These are phyloP conservation scores for Dendrobium catenatum DNA, from an alignment of 106 monocot species.

Conservation along the genomic window DNA sequence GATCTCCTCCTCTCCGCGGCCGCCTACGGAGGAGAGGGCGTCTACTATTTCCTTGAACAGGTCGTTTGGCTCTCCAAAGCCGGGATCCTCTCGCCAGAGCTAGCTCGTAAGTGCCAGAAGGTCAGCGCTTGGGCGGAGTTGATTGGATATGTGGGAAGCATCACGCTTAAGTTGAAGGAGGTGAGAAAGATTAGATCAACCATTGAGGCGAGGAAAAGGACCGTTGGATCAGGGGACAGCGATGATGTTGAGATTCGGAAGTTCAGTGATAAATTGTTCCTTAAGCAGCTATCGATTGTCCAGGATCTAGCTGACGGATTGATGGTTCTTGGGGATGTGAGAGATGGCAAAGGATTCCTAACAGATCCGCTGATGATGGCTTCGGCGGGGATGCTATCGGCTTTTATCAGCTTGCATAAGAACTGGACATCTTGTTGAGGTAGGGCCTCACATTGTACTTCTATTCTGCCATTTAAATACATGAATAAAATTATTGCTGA, in stretches of 20 bases:
- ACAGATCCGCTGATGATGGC: slow-evolving; percentile 63
- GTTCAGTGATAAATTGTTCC: slow-evolving; percentile 49
- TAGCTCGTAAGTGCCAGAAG: slow-evolving; percentile 31
- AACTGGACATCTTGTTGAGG: slow-evolving; percentile 85
- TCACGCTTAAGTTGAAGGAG: slow-evolving; percentile 55
- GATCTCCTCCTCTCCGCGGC: slow-evolving; percentile 27
- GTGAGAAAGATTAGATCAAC: slow-evolving; percentile 29
- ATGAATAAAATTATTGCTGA: too few species aligned
- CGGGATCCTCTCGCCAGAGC: slow-evolving; percentile 38
- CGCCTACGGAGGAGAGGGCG: slow-evolving; percentile 87
- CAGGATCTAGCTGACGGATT: slow-evolving; percentile 80
- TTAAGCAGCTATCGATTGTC: slow-evolving; percentile 70
- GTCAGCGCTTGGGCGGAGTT: slow-evolving; percentile 77
- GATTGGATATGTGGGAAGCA: slow-evolving; percentile 69
- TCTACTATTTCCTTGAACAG: slow-evolving; percentile 95
- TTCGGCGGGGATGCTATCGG: slow-evolving; percentile 77
- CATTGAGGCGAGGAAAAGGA: slow-evolving; percentile 12
- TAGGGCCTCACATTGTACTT: background rate
- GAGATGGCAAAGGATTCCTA: slow-evolving; percentile 50
- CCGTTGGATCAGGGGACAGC: background rate
- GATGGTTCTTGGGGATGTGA: slow-evolving; percentile 79
- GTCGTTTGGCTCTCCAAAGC: slow-evolving; percentile 84
- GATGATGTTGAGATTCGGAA: slow-evolving; percentile 26
- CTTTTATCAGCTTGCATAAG: slow-evolving; percentile 84
- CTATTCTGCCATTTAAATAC: too few species aligned